phyloP scores from a whole-genome alignment of 257 asterid species.

The Salvia splendens region DNA sequence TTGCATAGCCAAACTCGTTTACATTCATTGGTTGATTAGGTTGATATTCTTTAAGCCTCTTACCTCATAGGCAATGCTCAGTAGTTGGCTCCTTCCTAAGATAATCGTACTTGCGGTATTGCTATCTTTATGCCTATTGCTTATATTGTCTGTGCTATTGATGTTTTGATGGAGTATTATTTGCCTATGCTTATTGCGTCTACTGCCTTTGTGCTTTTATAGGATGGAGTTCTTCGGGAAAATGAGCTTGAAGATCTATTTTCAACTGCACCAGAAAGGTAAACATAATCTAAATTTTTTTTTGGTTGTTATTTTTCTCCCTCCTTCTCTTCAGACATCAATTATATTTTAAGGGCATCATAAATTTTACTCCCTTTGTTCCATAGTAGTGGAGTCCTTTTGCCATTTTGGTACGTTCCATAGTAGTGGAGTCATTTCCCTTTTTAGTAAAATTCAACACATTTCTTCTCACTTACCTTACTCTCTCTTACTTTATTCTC shows the following conservation, averaged over 20 bases:
- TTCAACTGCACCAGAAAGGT: constrained; percentile 98
- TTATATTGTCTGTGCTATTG: background rate
- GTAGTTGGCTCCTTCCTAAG: background rate
- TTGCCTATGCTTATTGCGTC: constrained; percentile 22
- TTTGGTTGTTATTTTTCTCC: background rate
- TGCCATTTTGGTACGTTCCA: too few species aligned
- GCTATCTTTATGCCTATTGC: background rate
- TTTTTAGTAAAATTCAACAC: too few species aligned
- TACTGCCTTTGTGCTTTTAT: constrained; percentile 39
- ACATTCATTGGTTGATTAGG: background rate
- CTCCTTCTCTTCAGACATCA: constrained; percentile 17
- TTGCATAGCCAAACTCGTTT: constrained; percentile 9
- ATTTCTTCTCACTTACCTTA: too few species aligned
- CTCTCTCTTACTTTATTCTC: too few species aligned
- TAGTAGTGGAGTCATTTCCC: too few species aligned
- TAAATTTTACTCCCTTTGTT: too few species aligned
- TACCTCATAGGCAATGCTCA: constrained; percentile 16
- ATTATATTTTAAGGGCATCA: background rate
- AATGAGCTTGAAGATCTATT: constrained; percentile 88
- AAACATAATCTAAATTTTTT: constrained; percentile 28
- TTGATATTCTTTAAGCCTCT: too few species aligned
- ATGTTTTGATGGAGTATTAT: too few species aligned
- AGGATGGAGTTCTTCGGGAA: constrained; percentile 87
- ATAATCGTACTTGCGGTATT: constrained; percentile 5
- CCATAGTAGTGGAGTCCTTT: too few species aligned